Base-by-base conservation (phyloP, 140 eudicot species). In the Ambrosia hybrid region DNA sequence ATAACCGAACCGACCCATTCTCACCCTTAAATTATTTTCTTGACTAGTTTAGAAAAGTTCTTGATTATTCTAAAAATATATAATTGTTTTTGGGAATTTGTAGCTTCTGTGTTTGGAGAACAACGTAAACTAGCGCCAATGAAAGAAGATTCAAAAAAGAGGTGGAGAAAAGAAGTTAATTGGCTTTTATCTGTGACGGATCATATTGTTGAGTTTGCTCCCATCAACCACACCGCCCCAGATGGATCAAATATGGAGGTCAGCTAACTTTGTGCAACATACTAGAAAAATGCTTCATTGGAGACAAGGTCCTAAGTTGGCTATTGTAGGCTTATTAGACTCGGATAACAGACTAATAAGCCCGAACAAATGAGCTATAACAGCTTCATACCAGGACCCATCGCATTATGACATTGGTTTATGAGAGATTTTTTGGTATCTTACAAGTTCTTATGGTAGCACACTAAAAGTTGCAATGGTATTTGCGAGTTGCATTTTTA, bases 51-150 rank as follows among this genome's bases (percentile, higher is more conserved):
- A 21, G 26, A 41, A 4, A 41, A 41, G 46, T 41, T 41, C 46
- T 41, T 41, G 46, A 41, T 3, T 41, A 7, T 55, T 59, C 52
- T 43, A n/a, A 4, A 8, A 76, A 60, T 0, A 4, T 0, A 41
- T 3, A 59, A 0, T 33, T 60, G 45, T 21, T 30, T 1, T 4
- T 30, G 38, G 14, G 2, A 26, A 30, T 36, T 65, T 89, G 86
- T 80, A 89, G 98, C 98, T 83, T 92, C 95, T 63, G 95, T 87
- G 38, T 89, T 92, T 56, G 96, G 96, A 78, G 98, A 92, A 70
- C 91, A 87, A 21, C 26, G 26, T 79, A 92, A 81, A 68, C 74
- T 92, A 34, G 96, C 82, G 56, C 96, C 98, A 6, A 89, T 92
- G 98, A 51, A 21, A 21, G 26, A 21, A 21, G 26, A 21, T 21